Base-by-base conservation (phyloP, 768 basidiomycete species). In the Lactarius akahatsu region DNA sequence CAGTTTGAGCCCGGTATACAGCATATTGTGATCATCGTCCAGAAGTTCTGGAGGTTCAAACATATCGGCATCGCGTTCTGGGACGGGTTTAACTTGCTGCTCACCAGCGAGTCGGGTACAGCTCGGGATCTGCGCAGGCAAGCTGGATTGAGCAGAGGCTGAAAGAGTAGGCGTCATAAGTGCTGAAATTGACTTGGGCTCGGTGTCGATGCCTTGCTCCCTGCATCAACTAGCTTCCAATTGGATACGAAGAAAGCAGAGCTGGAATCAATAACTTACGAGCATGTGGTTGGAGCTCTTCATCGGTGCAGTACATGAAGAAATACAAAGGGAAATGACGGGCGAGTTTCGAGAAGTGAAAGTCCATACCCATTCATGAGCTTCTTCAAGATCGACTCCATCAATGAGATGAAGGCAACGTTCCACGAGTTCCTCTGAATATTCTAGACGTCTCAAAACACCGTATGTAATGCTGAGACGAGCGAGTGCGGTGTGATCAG, bases 351-450 rank as follows among this genome's bases (percentile, higher is more conserved):
- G 7, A 41, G 38, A 58, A 55, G 26, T 8, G 41, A 43, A 59
- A 32, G n/a, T n/a, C n/a, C n/a, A n/a, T n/a, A n/a, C 93, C 96
- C 96, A 98, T 73, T 95, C 90, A 61, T 91, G 83, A 10, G 92
- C 93, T 59, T 94, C 90, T 18, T 98, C 96, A n/a, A 94, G 78
- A 30, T 92, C 91, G 38, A 89, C 77, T 15, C 88, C 83, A 34
- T 79, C 76, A 30, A 93, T 85, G 7, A 81, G 76, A 59, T 78
- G 77, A 55, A 98, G 76, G 74, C 94, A 97, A 71, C 90, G 82
- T 57, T 85, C 81, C 6, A 94, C 88, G 61, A 84, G 79, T 13
- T 81, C 81, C 71, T 91, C 86, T 1, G 82, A 76, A 74, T 94
- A 94, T 3, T 92, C 92, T 26, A 95, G 80, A 57, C 91, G 83